Conservation (phyloP, 257 asterid species). For the Anisodus tanguticus region DNA sequence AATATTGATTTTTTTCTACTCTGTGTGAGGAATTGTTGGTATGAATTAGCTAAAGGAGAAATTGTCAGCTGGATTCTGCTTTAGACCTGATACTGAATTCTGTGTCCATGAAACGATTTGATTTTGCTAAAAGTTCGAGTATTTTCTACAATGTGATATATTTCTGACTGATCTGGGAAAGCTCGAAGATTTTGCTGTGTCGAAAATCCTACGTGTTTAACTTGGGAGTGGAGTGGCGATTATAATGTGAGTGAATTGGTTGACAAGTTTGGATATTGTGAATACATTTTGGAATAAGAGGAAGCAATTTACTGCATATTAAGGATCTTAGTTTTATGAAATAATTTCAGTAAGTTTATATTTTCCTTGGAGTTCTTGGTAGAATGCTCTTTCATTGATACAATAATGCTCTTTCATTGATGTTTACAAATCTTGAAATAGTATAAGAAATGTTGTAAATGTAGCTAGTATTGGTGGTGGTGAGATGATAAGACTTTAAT, state of each 20-base stretch:
- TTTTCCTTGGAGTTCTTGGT: constrained; percentile 33
- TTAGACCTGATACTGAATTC: too few species aligned
- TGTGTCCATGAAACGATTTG: neutral
- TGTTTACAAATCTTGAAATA: constrained; percentile 27
- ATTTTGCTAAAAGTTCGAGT: neutral
- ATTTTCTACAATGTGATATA: neutral
- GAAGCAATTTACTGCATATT: constrained; percentile 15
- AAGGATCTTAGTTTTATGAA: neutral
- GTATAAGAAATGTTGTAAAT: constrained; percentile 14
- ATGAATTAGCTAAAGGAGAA: constrained; percentile 14
- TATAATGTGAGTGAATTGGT: neutral
- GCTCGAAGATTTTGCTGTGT: neutral
- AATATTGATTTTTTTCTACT: constrained; percentile 31
- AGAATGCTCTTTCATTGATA: constrained; percentile 12
- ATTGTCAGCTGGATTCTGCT: neutral
- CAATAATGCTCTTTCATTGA: neutral
- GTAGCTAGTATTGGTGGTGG: constrained; percentile 40
- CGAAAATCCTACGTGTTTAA: constrained; percentile 17
- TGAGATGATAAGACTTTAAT: constrained; percentile 28
- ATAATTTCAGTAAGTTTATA: neutral
- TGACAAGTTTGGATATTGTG: neutral
- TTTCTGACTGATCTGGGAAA: neutral
- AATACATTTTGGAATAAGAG: neutral
- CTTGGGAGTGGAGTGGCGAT: neutral
- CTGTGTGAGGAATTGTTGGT: neutral